These are phyloP conservation scores for Backusella mclennaniae DNA, from an alignment of 192 early-diverging fungal species.

Conservation along the genomic window DNA sequence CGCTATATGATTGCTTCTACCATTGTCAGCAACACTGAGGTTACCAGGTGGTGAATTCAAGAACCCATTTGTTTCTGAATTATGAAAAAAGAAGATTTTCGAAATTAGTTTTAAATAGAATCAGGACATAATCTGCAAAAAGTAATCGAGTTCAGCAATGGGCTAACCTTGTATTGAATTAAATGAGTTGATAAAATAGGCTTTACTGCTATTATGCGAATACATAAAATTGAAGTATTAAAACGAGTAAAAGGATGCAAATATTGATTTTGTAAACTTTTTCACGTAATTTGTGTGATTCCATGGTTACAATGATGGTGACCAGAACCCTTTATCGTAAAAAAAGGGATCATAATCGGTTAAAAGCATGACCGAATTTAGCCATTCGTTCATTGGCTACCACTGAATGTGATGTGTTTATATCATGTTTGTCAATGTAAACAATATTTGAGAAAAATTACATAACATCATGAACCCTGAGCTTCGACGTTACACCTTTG, in stretches of 20 bases:
- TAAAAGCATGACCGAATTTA: background rate
- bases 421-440: background rate
- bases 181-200: background rate
- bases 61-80: background rate
- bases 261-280: background rate
- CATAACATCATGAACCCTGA: background rate
- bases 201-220: background rate
- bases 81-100: background rate
- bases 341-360: background rate
- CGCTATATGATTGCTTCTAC: background rate
- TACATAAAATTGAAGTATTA: background rate
- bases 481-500: background rate
- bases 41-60: background rate
- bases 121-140: background rate
- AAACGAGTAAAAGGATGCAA: background rate
- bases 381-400: background rate
- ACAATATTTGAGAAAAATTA: background rate
- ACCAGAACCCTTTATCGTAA: background rate
- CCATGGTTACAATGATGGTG: background rate
- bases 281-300: background rate
- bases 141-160: background rate
- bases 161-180: background rate
- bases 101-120: background rate
- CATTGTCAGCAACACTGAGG: background rate
- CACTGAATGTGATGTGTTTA: background rate